Evolutionary conservation across 352 stramenopile genomes (phyloP), one percentile per base, ranked within the genome.

Genomic region (Blastocystis sp.): DNA sequence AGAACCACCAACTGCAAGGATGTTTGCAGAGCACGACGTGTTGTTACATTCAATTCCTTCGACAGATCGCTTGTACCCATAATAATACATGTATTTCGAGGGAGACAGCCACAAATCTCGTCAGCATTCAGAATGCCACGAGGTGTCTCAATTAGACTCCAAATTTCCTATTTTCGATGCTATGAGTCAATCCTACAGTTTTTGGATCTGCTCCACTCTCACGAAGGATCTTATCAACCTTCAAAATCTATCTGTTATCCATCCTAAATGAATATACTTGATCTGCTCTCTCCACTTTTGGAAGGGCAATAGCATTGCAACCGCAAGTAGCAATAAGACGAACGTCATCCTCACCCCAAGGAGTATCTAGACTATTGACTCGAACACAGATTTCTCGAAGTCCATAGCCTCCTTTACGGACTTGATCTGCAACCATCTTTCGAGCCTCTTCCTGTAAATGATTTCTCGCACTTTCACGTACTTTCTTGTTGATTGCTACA

Each of bases 91-190:
- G 69, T 80, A 24, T 91, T 78, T 24, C 88, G 81, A 59, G 78
- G 57, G 59, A 83, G 56, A 54, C 71, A 54, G 71, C 78, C 39
- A 37, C 88, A 56, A 61, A 90, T 90, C 24, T 89, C 66, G 9
- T 89, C 59, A 5, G 88, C 88, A 67, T 90, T 90, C 39, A 90
- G 54, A n/a, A 91, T 85, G 1, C 89, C 89, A 21, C 65, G 59
- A 49, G 89, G 88, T 12, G 89, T 91, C 75, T 91, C 89, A 29
- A 91, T 90, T 78, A 91, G 88, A 78, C 87, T 88, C 89, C 89
- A 91, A 32, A 91, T 89, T 43, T 78, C 77, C 77, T 87, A 87
- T 57, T 39, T 24, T 27, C 73, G 2, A 87, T 6, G 2, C 7
- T 52, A 29, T 16, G 24, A 0, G 16, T 32, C 1, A 87, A 35